Conservation (phyloP, 805 yeast genomes). For the Deakozyma indianensis region DNA sequence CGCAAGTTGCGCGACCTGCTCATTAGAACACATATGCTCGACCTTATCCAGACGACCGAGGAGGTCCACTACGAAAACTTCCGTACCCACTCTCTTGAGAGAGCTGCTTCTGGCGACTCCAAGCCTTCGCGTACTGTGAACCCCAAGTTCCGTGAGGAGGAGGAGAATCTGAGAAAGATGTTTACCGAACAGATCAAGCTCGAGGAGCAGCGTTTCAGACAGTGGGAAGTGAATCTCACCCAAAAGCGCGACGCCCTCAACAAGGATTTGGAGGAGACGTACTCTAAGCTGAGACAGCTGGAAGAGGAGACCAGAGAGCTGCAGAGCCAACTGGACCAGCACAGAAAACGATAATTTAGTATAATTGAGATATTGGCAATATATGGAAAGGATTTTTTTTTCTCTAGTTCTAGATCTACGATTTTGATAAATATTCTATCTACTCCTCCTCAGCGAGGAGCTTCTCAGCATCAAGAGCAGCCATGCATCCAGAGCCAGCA, state of each 20-base stretch:
- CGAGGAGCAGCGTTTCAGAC: slow-evolving; percentile 94
- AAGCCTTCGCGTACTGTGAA: slow-evolving; percentile 35
- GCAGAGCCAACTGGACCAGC: slow-evolving; percentile 1
- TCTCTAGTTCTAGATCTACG: too few species aligned
- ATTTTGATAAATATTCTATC: background rate
- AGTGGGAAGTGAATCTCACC: slow-evolving; percentile 95
- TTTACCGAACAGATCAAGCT: slow-evolving; percentile 94
- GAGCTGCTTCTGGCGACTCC: slow-evolving; percentile 29
- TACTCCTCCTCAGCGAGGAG: slow-evolving; percentile 45
- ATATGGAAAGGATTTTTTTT: background rate
- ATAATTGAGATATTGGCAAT: background rate
- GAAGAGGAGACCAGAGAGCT: slow-evolving; percentile 16
- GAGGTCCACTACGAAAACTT: slow-evolving; percentile 54
- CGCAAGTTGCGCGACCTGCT: slow-evolving; percentile 45
- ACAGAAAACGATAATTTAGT: background rate
- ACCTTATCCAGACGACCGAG: slow-evolving; percentile 64
- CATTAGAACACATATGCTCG: slow-evolving; percentile 59
- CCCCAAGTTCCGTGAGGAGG: slow-evolving; percentile 94
- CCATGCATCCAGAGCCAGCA: slow-evolving; percentile 99
- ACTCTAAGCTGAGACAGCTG: slow-evolving; percentile 25
- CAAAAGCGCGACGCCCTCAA: slow-evolving; percentile 89
- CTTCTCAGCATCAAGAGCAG: slow-evolving; percentile 90
- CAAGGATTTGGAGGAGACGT: slow-evolving; percentile 84
- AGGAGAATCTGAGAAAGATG: slow-evolving; percentile 80
- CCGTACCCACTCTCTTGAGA: slow-evolving; percentile 41